Base-by-base conservation (phyloP, 2,329 filamentous ascomycete genomes). In the Chaetomiaceae sp. region DNA sequence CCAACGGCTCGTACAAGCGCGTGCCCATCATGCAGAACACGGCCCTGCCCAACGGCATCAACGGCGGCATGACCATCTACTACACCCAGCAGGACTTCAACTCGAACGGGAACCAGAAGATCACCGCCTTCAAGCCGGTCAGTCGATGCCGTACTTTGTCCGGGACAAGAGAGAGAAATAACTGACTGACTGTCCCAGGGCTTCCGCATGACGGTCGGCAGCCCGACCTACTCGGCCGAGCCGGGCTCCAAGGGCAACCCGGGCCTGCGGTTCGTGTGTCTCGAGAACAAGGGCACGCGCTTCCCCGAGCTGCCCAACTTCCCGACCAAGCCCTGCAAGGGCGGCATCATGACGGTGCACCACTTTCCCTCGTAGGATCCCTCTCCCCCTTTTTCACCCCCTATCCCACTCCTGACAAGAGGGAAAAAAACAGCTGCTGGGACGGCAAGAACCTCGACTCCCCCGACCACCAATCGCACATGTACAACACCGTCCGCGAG, bases 381-480 rank as follows among this genome's bases (percentile, higher is more conserved):
- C 20, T 27, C 17, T 17, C 4, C 20, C 17, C 11, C 5, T 4
- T 6, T 11, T 29, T 9, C 11, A n/a, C 5, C 20, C 17, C 4
- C 66, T 14, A 27, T 60, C 12, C 31, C 14, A 15, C 33, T 31
- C 31, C 25, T 27, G 33, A 12, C 19, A n/a, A 43, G 20, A 14
- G 1, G 17, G 11, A 8, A 22, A n/a, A 25, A 2, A 14, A 25
- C n/a, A 75, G 73, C 23, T 77, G 75, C 68, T 77, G 75, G 74
- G 74, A 77, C 57, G 75, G 75, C 56, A 68, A 69, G 58, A 76
- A 75, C 60, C 69, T 76, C 36, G 75, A 78, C 63, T 57, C 51
- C 8, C 62, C 63, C 51, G 62, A 65, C 61, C 63, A 65, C 62
- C 61, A 65, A 27, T 63, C 61, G 25, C 66, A 68, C 56, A 65